phyloP scores from a whole-genome alignment of 225 moss, liverwort and hornwort species.

The Pleurozium schreberi region DNA sequence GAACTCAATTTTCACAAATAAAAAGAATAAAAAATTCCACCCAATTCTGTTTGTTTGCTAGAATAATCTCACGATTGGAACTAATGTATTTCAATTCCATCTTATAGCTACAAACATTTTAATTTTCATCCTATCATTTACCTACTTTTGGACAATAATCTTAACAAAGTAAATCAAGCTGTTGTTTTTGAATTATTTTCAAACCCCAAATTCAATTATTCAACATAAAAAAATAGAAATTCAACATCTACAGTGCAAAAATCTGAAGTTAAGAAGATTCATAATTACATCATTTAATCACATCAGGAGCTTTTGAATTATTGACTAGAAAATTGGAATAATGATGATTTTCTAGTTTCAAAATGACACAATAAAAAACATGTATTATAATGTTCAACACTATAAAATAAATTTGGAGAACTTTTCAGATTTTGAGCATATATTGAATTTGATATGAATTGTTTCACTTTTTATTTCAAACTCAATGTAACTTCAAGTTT shows the following conservation, averaged over 20 bases:
- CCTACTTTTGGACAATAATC: too few species aligned
- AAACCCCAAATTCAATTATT: neutral
- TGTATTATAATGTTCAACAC: neutral
- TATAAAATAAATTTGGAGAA: neutral
- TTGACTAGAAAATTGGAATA: neutral
- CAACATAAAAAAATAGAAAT: neutral
- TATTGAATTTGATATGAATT: neutral
- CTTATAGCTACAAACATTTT: too few species aligned
- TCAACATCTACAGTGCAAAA: too few species aligned
- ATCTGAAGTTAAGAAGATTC: neutral
- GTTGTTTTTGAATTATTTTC: neutral
- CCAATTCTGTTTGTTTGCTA: too few species aligned
- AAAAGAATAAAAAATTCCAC: neutral
- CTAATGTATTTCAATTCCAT: neutral
- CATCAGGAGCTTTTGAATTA: fast-evolving
- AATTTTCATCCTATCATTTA: neutral
- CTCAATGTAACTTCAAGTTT: neutral
- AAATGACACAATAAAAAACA: neutral
- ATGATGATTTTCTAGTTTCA: neutral
- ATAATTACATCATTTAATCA: neutral
- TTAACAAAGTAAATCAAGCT: neutral
- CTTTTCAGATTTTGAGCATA: neutral
- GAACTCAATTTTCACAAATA: neutral
- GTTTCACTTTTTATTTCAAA: neutral
- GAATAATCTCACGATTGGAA: neutral